Percentiles rank a stretch among this genome's conserved stretches.
Evolutionary conservation across 495 filamentous ascomycete genomes (phyloP).

Genomic region (Hypoxylon perforatum): DNA sequence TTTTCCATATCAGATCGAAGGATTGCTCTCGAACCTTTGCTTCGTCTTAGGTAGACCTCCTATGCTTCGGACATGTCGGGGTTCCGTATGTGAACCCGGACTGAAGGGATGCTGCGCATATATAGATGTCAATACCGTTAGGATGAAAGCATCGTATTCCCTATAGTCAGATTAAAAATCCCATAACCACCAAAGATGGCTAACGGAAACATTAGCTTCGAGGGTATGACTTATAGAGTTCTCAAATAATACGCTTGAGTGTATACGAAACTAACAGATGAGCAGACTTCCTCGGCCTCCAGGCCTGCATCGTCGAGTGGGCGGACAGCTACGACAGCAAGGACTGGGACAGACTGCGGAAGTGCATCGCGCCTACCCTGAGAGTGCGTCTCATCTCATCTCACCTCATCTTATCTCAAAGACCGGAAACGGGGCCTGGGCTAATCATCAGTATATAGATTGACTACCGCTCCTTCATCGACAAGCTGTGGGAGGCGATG

Average conservation of each 20-base stretch:
- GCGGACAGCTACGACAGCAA: constrained; percentile 86
- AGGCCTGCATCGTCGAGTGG: constrained; percentile 74
- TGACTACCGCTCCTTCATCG: constrained; percentile 80
- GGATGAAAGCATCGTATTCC: background rate
- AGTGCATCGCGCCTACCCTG: constrained; percentile 78
- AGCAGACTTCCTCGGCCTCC: constrained; percentile 64
- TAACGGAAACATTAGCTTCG: constrained; percentile 43
- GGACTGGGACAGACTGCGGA: constrained; percentile 78
- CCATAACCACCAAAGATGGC: constrained; percentile 14
- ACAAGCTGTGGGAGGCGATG: constrained; percentile 78
- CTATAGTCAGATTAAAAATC: background rate
- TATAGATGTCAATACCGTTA: constrained; percentile 7
- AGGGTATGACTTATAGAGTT: constrained; percentile 27
- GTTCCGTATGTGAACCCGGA: constrained; percentile 13
- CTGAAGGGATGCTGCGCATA: constrained; percentile 6
- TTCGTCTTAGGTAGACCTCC: background rate
- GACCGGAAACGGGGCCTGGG: background rate
- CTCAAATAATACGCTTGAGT: background rate
- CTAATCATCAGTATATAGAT: constrained; percentile 51
- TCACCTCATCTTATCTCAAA: background rate
- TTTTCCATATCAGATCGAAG: constrained; percentile 10
- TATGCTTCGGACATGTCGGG: constrained; percentile 26
- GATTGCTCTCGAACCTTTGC: constrained; percentile 3
- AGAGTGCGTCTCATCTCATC: constrained; percentile 57
- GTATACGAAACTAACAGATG: constrained; percentile 20